Evolutionary conservation across 2,329 filamentous ascomycete species (phyloP).

Genomic region (Curvularia hawaiiensis): DNA sequence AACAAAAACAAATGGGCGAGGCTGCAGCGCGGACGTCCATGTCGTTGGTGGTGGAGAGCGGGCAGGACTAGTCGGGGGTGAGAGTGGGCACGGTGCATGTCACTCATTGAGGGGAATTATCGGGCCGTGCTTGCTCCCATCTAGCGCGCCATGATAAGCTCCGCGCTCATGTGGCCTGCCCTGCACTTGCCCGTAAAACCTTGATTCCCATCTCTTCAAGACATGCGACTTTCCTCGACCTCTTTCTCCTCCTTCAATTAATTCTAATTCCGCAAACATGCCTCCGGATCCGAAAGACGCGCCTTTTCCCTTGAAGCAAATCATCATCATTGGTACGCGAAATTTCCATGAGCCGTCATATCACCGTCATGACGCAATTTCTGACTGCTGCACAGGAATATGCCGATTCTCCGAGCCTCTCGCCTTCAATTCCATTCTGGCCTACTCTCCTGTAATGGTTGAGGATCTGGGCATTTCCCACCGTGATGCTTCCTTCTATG

Average conservation of each 20-base stretch:
- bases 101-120: conserved; percentile 20
- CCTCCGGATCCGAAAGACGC: conserved; percentile 42
- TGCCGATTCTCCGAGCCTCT: conserved; percentile 92
- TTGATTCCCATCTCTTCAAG: conserved; percentile 20
- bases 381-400: conserved; percentile 66
- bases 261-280: conserved; percentile 31
- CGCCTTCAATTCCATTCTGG: conserved; percentile 91
- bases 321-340: conserved; percentile 50
- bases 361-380: conserved; percentile 22
- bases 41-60: conserved; percentile 7
- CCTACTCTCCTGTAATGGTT: conserved; percentile 62
- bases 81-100: conserved; percentile 14
- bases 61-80: conserved; percentile 16
- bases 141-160: conserved; percentile 27
- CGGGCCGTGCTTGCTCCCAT: conserved; percentile 25
- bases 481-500: conserved; percentile 75
- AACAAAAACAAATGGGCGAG: conserved; percentile 11
- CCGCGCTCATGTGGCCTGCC: conserved; percentile 10
- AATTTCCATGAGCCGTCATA: conserved; percentile 14
- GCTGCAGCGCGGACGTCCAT: conserved; percentile 17
- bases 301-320: conserved; percentile 54
- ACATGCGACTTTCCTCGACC: conserved; percentile 22
- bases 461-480: conserved; percentile 46
- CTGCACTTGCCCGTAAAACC: conserved; percentile 22
- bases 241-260: conserved; percentile 15